phyloP scores from a whole-genome alignment of 108 stramenopile species.

The Conticribra weissflogii region DNA sequence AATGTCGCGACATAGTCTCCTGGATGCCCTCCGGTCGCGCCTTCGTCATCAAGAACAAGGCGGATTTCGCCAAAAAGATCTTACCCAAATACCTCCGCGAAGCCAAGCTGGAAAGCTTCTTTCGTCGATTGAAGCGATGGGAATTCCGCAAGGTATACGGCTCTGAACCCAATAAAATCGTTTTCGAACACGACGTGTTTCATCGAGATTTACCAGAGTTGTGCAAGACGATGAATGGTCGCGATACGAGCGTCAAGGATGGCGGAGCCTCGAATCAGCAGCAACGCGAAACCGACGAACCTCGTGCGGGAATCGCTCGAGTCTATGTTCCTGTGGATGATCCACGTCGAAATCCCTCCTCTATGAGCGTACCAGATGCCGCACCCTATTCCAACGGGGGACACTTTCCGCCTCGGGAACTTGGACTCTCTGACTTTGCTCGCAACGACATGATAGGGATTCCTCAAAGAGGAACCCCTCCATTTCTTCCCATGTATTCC shows the following conservation, averaged over 20 bases:
- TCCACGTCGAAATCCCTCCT: no score
- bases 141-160: conserved; percentile 39
- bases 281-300: background rate
- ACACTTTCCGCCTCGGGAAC: background rate
- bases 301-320: background rate
- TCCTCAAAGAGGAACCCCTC: background rate
- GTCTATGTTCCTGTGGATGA: no score
- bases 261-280: background rate
- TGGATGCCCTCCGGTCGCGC: conserved; percentile 59
- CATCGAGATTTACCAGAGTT: conserved; percentile 23
- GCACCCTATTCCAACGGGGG: no score
- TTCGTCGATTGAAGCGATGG: conserved; percentile 59
- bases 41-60: conserved; percentile 53
- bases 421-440: background rate
- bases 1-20: conserved; percentile 18
- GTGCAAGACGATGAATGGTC: conserved; percentile 24
- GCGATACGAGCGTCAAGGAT: background rate
- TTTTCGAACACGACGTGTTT: conserved; percentile 38
- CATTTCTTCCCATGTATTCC: no score
- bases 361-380: no score
- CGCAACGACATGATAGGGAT: background rate
- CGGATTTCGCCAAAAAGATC: conserved; percentile 48
- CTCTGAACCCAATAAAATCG: conserved; percentile 2
- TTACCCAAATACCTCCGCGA: conserved; percentile 54
- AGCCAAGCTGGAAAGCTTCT: conserved; percentile 55